phyloP scores from a whole-genome alignment of 495 filamentous ascomycete species.

The Astrothelium macrocarpum region DNA sequence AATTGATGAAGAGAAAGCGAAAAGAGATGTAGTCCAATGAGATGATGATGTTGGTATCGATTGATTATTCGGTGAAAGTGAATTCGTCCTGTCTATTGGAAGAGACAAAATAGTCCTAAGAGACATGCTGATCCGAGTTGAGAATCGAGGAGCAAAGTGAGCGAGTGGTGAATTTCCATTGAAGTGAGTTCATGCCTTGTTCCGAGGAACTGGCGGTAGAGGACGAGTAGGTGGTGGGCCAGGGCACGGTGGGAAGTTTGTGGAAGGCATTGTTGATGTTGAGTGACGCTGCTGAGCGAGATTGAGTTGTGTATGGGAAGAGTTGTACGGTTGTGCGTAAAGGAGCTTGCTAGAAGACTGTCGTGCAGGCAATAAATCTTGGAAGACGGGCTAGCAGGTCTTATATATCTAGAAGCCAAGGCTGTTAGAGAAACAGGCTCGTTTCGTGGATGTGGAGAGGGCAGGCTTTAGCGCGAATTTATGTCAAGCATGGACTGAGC shows the following conservation, averaged over 20 bases:
- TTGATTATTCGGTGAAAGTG: neutral
- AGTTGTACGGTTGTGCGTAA: constrained; percentile 9
- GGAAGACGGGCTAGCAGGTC: neutral
- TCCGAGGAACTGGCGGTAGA: constrained; percentile 61
- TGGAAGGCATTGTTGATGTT: constrained; percentile 58
- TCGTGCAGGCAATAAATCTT: neutral
- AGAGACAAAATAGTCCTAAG: neutral
- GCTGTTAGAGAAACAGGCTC: neutral
- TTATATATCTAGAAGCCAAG: neutral
- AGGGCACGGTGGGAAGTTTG: constrained; percentile 66
- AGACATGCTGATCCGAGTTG: neutral
- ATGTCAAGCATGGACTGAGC: constrained; percentile 2
- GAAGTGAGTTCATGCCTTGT: neutral
- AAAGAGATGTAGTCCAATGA: neutral
- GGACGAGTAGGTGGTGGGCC: constrained; percentile 76
- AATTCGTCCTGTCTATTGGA: neutral
- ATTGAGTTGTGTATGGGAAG: neutral
- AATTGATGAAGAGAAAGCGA: neutral
- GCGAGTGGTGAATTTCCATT: neutral
- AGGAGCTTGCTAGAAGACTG: constrained; percentile 3
- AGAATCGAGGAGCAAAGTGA: neutral
- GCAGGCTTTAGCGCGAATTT: neutral
- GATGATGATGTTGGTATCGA: neutral
- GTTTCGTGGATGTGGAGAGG: neutral
- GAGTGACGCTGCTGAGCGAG: constrained; percentile 23